These are phyloP conservation scores for Aspergillus fructus DNA, from an alignment of 2,329 filamentous ascomycete species.

Conservation along the genomic window DNA sequence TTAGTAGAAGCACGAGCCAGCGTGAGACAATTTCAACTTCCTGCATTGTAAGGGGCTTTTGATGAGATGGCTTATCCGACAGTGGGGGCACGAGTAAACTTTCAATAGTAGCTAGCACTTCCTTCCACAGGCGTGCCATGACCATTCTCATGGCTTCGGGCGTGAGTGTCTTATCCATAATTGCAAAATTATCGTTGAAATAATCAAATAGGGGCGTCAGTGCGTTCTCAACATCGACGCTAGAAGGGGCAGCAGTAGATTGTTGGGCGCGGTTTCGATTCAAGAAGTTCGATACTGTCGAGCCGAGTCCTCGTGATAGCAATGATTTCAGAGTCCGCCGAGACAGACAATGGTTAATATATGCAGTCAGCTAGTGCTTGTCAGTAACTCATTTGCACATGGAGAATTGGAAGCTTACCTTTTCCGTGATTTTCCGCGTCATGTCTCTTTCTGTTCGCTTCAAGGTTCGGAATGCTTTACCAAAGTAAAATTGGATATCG, in stretches of 20 bases:
- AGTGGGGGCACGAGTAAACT: conserved; percentile 85
- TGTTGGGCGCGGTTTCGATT: conserved; percentile 52
- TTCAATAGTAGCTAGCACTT: conserved; percentile 90
- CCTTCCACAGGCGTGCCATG: conserved; percentile 98
- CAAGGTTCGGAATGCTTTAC: conserved; percentile 90
- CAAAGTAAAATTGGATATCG: conserved; percentile 98
- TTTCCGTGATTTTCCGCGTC: conserved; percentile 97
- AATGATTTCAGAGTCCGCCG: conserved; percentile 74
- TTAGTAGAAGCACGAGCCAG: conserved; percentile 87
- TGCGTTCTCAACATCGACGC: conserved; percentile 74
- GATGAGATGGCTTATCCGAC: conserved; percentile 87
- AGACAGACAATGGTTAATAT: conserved; percentile 88
- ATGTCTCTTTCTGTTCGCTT: conserved; percentile 97
- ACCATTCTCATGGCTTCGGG: conserved; percentile 97
- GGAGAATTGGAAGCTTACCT: conserved; percentile 57
- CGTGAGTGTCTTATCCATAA: conserved; percentile 96
- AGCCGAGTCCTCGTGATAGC: conserved; percentile 69
- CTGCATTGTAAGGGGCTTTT: conserved; percentile 77
- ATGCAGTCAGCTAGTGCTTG: conserved; percentile 70
- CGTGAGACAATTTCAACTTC: conserved; percentile 94
- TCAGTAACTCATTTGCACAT: neutral
- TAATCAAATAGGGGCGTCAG: conserved; percentile 85
- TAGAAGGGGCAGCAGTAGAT: conserved; percentile 59
- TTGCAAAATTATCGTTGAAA: conserved; percentile 97
- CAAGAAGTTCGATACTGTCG: conserved; percentile 71